These are phyloP conservation scores for Gracilaria domingensis DNA, from an alignment of 23 red algal genomes.

Conservation along the genomic window DNA sequence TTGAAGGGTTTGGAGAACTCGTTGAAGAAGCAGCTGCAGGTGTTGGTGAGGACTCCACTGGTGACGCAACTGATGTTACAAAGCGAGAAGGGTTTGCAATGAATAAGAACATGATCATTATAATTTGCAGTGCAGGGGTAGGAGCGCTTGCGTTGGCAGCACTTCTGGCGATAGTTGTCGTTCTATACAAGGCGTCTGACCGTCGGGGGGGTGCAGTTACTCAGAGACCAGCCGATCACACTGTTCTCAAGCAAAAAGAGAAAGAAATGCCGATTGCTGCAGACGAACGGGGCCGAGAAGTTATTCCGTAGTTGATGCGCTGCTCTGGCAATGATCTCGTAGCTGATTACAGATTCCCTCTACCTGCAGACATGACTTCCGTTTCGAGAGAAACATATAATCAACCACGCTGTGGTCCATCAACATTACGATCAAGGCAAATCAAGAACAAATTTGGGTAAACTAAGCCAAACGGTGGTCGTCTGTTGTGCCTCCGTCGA, in stretches of 20 bases:
- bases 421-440: too few relatives aligned
- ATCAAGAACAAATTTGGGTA: too few relatives aligned
- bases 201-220: background rate
- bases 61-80: background rate
- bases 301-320: too few relatives aligned
- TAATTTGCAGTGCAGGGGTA: background rate
- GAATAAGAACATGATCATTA: slow-evolving; percentile 42
- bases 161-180: slow-evolving; percentile 1
- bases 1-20: slow-evolving; percentile 35
- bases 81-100: background rate
- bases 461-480: too few relatives aligned
- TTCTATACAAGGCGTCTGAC: background rate
- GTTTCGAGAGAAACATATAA: too few relatives aligned
- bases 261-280: too few relatives aligned
- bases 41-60: background rate
- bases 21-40: slow-evolving; percentile 50
- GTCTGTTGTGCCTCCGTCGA: too few relatives aligned
- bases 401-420: too few relatives aligned
- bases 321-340: too few relatives aligned
- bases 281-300: too few relatives aligned
- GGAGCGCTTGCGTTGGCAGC: slow-evolving; percentile 15
- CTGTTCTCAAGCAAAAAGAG: background rate
- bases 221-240: background rate
- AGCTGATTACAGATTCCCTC: too few relatives aligned
- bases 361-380: too few relatives aligned